A percentile compares a stretch with the other conserved stretches of the same genome.
These are phyloP conservation scores for Colletotrichum sp. DNA, from an alignment of 2,329 filamentous ascomycete genomes.

Conservation along the genomic window DNA sequence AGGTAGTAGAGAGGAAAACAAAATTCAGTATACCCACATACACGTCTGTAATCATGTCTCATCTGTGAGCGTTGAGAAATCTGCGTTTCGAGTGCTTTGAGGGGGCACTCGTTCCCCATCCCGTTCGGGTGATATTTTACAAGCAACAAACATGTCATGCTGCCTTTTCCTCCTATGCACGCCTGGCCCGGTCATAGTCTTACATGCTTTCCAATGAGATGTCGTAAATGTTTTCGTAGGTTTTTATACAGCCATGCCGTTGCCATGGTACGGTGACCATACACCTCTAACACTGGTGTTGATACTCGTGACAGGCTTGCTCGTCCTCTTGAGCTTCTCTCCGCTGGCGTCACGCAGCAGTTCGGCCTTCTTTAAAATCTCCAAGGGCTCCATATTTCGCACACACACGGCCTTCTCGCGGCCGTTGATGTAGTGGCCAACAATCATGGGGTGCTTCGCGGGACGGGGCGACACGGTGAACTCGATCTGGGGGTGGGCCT, in stretches of 20 bases:
- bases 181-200: not conserved
- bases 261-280: constrained; percentile 74
- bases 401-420: constrained; percentile 86
- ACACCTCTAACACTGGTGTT: constrained; percentile 72
- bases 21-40: constrained; percentile 6
- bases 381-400: constrained; percentile 79
- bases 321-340: constrained; percentile 70
- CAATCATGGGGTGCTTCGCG: constrained; percentile 86
- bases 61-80: not conserved
- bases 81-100: constrained; percentile 1
- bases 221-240: not conserved
- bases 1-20: not conserved
- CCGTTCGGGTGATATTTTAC: constrained; percentile 13
- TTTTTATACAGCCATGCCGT: constrained; percentile 55
- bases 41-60: not conserved
- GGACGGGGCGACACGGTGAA: constrained; percentile 90
- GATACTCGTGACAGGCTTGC: constrained; percentile 68
- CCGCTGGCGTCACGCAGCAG: constrained; percentile 76
- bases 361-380: constrained; percentile 82
- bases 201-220: constrained; percentile 6
- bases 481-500: constrained; percentile 85
- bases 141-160: constrained; percentile 1
- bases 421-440: constrained; percentile 93
- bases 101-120: constrained; percentile 1
- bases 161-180: constrained; percentile 1